These are phyloP conservation scores for Coemansia sp. DNA, from an alignment of 192 early-diverging fungal genomes.

Conservation along the genomic window DNA sequence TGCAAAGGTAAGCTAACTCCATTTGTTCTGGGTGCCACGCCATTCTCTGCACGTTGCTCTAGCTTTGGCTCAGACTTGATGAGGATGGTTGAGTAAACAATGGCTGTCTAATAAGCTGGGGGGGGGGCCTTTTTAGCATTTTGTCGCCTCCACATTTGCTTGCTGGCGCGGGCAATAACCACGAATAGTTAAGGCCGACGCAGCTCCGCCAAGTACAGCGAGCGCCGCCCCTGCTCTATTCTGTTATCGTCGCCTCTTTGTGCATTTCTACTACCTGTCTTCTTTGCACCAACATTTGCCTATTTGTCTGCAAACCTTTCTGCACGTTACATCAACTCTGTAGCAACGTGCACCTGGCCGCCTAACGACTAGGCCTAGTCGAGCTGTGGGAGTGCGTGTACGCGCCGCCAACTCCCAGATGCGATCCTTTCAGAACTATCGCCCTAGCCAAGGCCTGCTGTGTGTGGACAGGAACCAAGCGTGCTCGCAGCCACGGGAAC, in stretches of 20 bases:
- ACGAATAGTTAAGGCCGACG: not conserved
- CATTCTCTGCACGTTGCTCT: not conserved
- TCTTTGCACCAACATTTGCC: not conserved
- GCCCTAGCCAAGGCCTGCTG: not conserved
- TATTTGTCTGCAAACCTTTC: not conserved
- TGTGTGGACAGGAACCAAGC: not conserved
- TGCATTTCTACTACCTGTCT: not conserved
- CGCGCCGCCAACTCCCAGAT: not conserved
- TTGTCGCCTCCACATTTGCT: not conserved
- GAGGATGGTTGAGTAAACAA: not conserved
- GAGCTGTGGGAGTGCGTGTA: not conserved
- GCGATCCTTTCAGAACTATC: not conserved
- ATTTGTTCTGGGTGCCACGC: not conserved
- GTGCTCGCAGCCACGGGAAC: not conserved
- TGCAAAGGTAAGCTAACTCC: not conserved
- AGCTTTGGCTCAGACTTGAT: not conserved
- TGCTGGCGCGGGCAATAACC: not conserved
- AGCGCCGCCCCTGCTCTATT: not conserved
- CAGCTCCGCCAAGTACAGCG: not conserved
- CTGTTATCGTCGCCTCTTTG: not conserved
- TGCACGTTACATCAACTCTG: not conserved
- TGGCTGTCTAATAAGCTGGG: not conserved
- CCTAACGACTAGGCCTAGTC: not conserved
- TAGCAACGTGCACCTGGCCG: not conserved
- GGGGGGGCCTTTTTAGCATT: not conserved